Evolutionary conservation across 768 basidiomycete species (phyloP), one percentile per base, ranked within the genome.

Genomic region (Serendipita vermifera): DNA sequence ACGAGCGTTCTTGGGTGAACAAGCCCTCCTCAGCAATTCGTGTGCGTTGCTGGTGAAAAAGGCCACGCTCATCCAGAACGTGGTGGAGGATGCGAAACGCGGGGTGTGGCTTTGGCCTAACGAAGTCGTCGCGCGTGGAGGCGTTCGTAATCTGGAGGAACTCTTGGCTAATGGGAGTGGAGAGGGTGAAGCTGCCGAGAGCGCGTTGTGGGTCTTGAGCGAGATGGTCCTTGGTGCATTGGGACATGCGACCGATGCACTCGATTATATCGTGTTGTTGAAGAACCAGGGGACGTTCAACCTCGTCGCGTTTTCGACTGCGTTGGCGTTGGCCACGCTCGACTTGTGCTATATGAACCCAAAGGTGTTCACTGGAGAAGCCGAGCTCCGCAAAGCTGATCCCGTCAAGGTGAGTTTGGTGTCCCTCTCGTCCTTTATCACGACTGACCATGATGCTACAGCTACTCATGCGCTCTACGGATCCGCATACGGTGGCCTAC

Each of bases 41-140:
- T 89, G 94, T 83, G 94, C 94, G n/a, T 76, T 90, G 27, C 73
- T 97, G 40, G 79, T 99, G 7, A 94, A 99, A 68, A 99, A 99
- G 71, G 96, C 91, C 27, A 99, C 97, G 68, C 94, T 99, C 68
- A 87, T 90, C 56, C 87, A 94, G 58, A 94, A 99, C 69, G 87
- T 80, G 72, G 80, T 85, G 39, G 94, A 99, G 68, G 94, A 99
- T 67, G 76, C 81, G 11, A 83, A 92, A 38, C 77, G 92, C 22
- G 73, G 75, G 5, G 79, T 94, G 38, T 85, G 77, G 65, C 97
- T 97, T 75, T 99, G 94, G 93, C 94, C 94, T 0, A 77, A 75
- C 40, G 91, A 90, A 66, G 88, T 98, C 41, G 97, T 89, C 89
- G 80, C 75, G 3, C 74, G 74, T 56, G 83, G 84, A 59, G 83